Evolutionary conservation across 331 rosid genomes (phyloP).

Genomic region (Pyracantha coccinea): DNA sequence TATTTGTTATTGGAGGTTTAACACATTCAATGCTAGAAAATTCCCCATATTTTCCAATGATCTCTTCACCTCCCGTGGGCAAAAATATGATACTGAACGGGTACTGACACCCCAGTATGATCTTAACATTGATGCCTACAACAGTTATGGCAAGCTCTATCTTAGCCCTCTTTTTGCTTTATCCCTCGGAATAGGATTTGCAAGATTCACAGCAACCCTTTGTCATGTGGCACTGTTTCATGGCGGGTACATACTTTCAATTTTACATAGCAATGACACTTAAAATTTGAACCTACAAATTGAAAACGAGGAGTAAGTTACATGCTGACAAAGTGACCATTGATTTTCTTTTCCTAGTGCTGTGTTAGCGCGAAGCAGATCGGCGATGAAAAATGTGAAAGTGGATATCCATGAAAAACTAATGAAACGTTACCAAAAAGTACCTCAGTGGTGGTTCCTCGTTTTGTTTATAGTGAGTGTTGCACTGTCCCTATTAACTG

Average conservation of each 20-base stretch:
- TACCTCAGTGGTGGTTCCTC: constrained; percentile 97
- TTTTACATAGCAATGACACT: no score
- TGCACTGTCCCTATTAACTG: constrained; percentile 45
- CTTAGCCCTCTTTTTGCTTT: constrained; percentile 93
- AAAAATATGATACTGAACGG: constrained; percentile 72
- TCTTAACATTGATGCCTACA: constrained; percentile 60
- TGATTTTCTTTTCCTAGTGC: constrained; percentile 39
- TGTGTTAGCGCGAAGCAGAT: constrained; percentile 64
- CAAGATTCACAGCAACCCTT: constrained; percentile 89
- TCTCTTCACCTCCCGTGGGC: constrained; percentile 55
- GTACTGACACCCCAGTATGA: constrained; percentile 57
- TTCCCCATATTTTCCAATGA: constrained; percentile 88
- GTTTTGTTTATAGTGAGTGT: constrained; percentile 56
- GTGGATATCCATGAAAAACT: constrained; percentile 78
- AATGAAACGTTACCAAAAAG: constrained; percentile 74
- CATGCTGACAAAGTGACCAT: not conserved
- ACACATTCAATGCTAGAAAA: constrained; percentile 82
- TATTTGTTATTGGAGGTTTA: constrained; percentile 79
- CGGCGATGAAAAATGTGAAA: constrained; percentile 56
- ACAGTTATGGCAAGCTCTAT: constrained; percentile 77
- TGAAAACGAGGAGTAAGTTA: no score
- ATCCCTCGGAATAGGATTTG: constrained; percentile 90
- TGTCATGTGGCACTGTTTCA: constrained; percentile 88
- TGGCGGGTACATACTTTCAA: constrained; percentile 47
- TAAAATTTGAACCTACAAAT: no score